Percentiles rank a stretch among this genome's conserved stretches.
phyloP scores from a whole-genome alignment of 2,329 filamentous ascomycete genomes.

The Stagonosporopsis tanaceti region DNA sequence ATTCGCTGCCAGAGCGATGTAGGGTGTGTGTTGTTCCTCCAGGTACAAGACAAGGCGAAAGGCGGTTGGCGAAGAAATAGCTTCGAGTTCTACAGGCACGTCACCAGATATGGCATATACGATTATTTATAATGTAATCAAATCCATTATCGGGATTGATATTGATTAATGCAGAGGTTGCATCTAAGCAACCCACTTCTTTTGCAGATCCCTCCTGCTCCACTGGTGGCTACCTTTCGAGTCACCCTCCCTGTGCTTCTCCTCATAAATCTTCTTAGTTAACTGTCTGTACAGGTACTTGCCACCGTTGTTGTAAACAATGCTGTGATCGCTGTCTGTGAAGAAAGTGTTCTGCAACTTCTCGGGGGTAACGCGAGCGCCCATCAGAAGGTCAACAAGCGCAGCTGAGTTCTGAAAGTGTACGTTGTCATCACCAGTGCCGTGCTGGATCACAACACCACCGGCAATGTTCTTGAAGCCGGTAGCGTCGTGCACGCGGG shows the following conservation, averaged over 20 bases:
- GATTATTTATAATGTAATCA: neutral
- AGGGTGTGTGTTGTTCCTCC: too few species aligned
- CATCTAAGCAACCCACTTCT: slow-evolving; percentile 23
- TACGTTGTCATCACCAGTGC: slow-evolving; percentile 74
- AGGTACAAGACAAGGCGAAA: too few species aligned
- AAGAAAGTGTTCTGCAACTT: slow-evolving; percentile 72
- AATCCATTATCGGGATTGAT: neutral
- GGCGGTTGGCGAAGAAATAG: neutral
- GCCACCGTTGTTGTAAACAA: slow-evolving; percentile 64
- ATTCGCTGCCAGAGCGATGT: too few species aligned
- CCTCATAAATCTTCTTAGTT: slow-evolving; percentile 66
- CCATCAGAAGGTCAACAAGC: slow-evolving; percentile 68
- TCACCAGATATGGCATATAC: neutral
- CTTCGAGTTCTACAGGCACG: neutral
- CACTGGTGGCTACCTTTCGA: slow-evolving; percentile 55
- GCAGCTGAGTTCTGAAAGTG: slow-evolving; percentile 73
- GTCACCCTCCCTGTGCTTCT: slow-evolving; percentile 61
- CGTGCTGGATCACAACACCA: slow-evolving; percentile 69
- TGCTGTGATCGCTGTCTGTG: slow-evolving; percentile 70
- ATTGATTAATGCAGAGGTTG: neutral
- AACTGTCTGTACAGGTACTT: slow-evolving; percentile 69
- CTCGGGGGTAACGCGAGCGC: slow-evolving; percentile 64
- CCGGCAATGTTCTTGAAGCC: slow-evolving; percentile 71
- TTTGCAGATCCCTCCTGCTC: slow-evolving; percentile 49
- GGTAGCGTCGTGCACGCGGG: slow-evolving; percentile 64